Conservation (phyloP, 805 yeast species). For the Candida insectorum region DNA sequence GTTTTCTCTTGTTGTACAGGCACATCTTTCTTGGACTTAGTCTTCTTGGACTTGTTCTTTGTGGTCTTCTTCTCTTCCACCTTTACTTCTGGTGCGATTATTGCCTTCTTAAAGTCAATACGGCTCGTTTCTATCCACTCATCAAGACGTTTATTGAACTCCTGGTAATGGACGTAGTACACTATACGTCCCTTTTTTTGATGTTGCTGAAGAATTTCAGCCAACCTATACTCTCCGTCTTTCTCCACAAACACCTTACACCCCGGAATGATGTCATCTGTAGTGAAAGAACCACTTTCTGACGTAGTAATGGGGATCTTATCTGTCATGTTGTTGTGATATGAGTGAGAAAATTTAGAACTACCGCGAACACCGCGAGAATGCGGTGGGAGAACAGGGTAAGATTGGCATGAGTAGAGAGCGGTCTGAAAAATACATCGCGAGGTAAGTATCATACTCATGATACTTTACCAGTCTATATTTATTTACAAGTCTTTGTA, state of each 20-base stretch:
- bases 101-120: constrained; percentile 67
- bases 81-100: constrained; percentile 66
- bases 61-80: constrained; percentile 39
- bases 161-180: constrained; percentile 91
- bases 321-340: no score
- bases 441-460: no score
- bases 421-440: no score
- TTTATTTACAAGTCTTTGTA: no score
- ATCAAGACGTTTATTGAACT: constrained; percentile 92
- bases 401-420: no score
- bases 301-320: no score
- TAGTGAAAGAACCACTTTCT: no score
- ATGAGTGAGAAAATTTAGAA: no score
- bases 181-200: constrained; percentile 71
- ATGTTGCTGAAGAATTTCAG: constrained; percentile 81
- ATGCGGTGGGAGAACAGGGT: no score
- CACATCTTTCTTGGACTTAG: constrained; percentile 19
- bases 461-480: no score
- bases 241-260: constrained; percentile 80
- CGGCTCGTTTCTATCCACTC: constrained; percentile 84
- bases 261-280: constrained; percentile 62
- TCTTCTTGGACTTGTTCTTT: constrained; percentile 25
- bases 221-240: constrained; percentile 74
- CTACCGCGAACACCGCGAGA: no score
- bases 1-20: constrained; percentile 25